phyloP scores from a whole-genome alignment of 139 green algal species.

The Pleodorina starrii region DNA sequence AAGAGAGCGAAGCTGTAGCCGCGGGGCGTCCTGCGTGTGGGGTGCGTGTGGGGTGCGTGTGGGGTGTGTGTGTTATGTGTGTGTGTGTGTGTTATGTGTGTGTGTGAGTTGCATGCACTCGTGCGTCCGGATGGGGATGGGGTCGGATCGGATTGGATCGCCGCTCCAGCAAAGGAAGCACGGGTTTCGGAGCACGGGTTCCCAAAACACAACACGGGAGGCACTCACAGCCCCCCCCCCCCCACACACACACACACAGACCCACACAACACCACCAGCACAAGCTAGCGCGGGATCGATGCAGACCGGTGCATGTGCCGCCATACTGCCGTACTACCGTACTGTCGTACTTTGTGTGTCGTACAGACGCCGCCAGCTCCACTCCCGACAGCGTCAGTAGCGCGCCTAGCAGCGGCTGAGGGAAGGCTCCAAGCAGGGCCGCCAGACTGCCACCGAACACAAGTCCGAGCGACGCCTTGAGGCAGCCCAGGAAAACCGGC shows the following conservation, averaged over 20 bases:
- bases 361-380: constrained; percentile 70
- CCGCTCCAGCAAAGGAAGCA: too few relatives aligned
- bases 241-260: neutral
- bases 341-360: constrained; percentile 32
- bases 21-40: constrained; percentile 27
- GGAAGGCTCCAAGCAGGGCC: constrained; percentile 74
- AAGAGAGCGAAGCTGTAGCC: constrained; percentile 76
- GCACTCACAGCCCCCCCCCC: neutral
- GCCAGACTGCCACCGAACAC: constrained; percentile 78
- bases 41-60: too few relatives aligned
- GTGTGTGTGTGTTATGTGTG: too few relatives aligned
- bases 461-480: constrained; percentile 81
- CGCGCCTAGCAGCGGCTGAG: constrained; percentile 73
- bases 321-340: too few relatives aligned
- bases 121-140: too few relatives aligned
- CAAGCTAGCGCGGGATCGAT: too few relatives aligned
- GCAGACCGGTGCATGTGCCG: too few relatives aligned
- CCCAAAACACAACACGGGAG: neutral
- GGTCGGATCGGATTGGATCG: too few relatives aligned
- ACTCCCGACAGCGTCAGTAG: constrained; percentile 77
- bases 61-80: too few relatives aligned
- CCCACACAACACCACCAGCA: too few relatives aligned
- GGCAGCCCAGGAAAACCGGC: constrained; percentile 77
- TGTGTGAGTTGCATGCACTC: too few relatives aligned
- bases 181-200: neutral